Percentiles rank a stretch among this genome's conserved stretches.
Evolutionary conservation across 1,139 yeast species (phyloP).

Genomic region (Pichia sp.): DNA sequence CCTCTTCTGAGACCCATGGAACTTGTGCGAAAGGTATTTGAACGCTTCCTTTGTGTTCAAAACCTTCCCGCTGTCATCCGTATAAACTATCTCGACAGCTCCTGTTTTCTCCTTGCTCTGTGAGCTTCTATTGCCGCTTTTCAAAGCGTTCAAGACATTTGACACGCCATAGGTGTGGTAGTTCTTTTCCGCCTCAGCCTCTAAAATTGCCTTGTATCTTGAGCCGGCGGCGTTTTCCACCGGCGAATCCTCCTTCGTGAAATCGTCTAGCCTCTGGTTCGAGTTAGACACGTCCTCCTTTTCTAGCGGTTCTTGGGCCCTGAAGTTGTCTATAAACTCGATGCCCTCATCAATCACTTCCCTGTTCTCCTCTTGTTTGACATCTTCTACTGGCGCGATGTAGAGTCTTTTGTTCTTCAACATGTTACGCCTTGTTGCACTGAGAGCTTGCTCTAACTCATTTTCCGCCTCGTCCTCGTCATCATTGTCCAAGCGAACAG

Average conservation of each 20-base stretch:
- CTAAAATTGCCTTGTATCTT: slow-evolving; percentile 32
- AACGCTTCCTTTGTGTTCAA: slow-evolving; percentile 75
- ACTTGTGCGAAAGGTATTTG: slow-evolving; percentile 77
- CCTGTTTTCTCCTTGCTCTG: slow-evolving; percentile 36
- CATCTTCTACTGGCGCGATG: slow-evolving; percentile 30
- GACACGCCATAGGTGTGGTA: slow-evolving; percentile 18
- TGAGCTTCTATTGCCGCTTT: not conserved
- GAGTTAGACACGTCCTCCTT: not conserved
- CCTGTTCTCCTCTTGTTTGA: slow-evolving; percentile 14
- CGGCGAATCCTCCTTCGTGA: too few relatives aligned
- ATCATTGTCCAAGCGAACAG: slow-evolving; percentile 36
- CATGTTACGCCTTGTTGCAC: slow-evolving; percentile 40
- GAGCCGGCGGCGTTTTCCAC: slow-evolving; percentile 20
- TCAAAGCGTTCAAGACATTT: slow-evolving; percentile 4
- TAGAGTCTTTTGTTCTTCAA: slow-evolving; percentile 24
- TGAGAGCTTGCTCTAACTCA: slow-evolving; percentile 35
- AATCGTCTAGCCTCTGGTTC: not conserved
- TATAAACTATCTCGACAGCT: slow-evolving; percentile 58
- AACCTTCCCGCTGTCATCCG: slow-evolving; percentile 66
- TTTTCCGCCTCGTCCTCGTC: slow-evolving; percentile 35
- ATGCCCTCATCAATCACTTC: slow-evolving; percentile 53
- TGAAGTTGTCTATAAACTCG: slow-evolving; percentile 46
- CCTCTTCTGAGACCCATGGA: slow-evolving; percentile 55
- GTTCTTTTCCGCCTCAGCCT: slow-evolving; percentile 32
- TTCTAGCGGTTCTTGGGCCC: slow-evolving; percentile 17